These are phyloP conservation scores for Erigeron philadelphicus DNA, from an alignment of 140 eudicot genomes.

Conservation along the genomic window DNA sequence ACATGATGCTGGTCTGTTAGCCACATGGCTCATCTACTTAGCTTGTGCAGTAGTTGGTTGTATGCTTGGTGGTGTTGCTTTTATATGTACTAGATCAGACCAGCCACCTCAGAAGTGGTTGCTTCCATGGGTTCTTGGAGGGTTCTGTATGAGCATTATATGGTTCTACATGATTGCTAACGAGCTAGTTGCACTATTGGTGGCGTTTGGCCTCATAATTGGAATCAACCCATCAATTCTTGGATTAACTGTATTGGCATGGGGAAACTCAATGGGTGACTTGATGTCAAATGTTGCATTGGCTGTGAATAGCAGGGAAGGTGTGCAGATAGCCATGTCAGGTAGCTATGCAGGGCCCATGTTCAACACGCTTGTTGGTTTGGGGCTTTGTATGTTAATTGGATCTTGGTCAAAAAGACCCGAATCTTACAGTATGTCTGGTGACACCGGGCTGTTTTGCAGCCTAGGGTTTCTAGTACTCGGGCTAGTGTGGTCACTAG, in stretches of 20 bases:
- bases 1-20: slow-evolving; percentile 16
- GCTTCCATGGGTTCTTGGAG: slow-evolving; percentile 77
- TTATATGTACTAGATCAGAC: slow-evolving; percentile 36
- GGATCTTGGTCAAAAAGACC: slow-evolving; percentile 68
- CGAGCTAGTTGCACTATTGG: slow-evolving; percentile 68
- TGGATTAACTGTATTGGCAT: slow-evolving; percentile 73
- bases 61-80: slow-evolving; percentile 48
- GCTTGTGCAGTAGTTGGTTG: slow-evolving; percentile 40
- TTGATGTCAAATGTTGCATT: slow-evolving; percentile 69
- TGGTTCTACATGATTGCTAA: slow-evolving; percentile 87
- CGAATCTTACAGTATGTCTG: slow-evolving; percentile 40
- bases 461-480: slow-evolving; percentile 60
- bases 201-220: slow-evolving; percentile 56
- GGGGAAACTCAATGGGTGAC: slow-evolving; percentile 96
- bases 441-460: slow-evolving; percentile 51
- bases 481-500: slow-evolving; percentile 60
- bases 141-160: slow-evolving; percentile 75
- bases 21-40: slow-evolving; percentile 26
- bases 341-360: slow-evolving; percentile 92
- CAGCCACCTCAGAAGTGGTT: slow-evolving; percentile 62
- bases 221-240: slow-evolving; percentile 67
- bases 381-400: slow-evolving; percentile 64
- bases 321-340: slow-evolving; percentile 77
- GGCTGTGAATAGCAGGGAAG: slow-evolving; percentile 66
- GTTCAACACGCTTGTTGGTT: slow-evolving; percentile 75